These are phyloP conservation scores for Kodamaea ohmeri DNA, from an alignment of 1,139 yeast species.

Conservation along the genomic window DNA sequence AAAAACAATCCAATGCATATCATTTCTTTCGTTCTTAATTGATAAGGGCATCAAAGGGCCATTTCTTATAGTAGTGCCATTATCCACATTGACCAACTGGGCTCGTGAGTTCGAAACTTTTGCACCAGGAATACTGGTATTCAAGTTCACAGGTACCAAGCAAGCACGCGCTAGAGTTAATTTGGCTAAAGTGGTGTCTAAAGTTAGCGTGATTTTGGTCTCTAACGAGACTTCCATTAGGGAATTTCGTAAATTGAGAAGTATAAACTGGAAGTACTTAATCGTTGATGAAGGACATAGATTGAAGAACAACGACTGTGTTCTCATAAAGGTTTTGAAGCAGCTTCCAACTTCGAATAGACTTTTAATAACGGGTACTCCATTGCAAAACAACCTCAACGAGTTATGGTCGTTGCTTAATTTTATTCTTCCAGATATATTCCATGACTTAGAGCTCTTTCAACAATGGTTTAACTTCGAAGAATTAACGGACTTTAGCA, in stretches of 20 bases:
- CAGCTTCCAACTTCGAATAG: conserved; percentile 65
- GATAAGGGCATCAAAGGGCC: conserved; percentile 85
- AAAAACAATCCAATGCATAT: conserved; percentile 83
- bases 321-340: conserved; percentile 68
- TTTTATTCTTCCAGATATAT: conserved; percentile 87
- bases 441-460: conserved; percentile 82
- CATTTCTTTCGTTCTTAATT: conserved; percentile 69
- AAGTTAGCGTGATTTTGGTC: conserved; percentile 58
- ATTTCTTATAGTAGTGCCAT: conserved; percentile 80
- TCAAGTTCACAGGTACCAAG: conserved; percentile 67
- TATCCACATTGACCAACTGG: conserved; percentile 89
- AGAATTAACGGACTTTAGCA: conserved; percentile 43
- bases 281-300: conserved; percentile 98
- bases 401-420: conserved; percentile 90
- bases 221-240: conserved; percentile 78
- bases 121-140: conserved; percentile 66
- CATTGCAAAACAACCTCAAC: conserved; percentile 81
- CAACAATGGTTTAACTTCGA: conserved; percentile 92
- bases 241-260: conserved; percentile 55
- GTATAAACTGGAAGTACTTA: conserved; percentile 70
- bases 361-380: conserved; percentile 85
- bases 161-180: conserved; percentile 44
- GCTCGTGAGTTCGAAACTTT: conserved; percentile 63
- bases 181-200: conserved; percentile 19
- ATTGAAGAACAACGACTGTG: conserved; percentile 76